Conservation (phyloP, 495 filamentous ascomycete genomes). For the Aspergillus cristatus region DNA sequence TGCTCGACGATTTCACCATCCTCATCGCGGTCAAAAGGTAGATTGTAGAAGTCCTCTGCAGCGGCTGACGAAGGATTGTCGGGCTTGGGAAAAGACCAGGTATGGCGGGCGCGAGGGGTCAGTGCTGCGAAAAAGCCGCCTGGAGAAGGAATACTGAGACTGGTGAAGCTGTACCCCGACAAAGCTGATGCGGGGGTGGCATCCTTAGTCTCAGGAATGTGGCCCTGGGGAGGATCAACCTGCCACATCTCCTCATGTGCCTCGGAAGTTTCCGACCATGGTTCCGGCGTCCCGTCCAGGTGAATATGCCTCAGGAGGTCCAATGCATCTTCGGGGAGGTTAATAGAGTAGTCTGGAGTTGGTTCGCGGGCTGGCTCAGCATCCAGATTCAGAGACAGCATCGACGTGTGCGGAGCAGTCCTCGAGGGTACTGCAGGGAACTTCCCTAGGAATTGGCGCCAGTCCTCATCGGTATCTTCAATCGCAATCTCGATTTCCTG, state of each 20-base stretch:
- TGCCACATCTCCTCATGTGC: slow-evolving; percentile 43
- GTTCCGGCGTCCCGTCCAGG: slow-evolving; percentile 39
- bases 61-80: slow-evolving; percentile 61
- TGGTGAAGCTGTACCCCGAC: slow-evolving; percentile 50
- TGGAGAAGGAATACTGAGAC: slow-evolving; percentile 77
- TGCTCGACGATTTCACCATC: slow-evolving; percentile 51
- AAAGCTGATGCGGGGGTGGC: slow-evolving; percentile 37
- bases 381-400: slow-evolving; percentile 9
- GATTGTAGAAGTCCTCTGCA: slow-evolving; percentile 75
- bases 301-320: slow-evolving; percentile 70
- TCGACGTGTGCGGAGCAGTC: slow-evolving; percentile 10
- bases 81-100: slow-evolving; percentile 52
- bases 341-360: slow-evolving; percentile 53
- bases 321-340: slow-evolving; percentile 67
- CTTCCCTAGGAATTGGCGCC: slow-evolving; percentile 28
- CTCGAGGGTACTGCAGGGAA: slow-evolving; percentile 25
- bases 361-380: slow-evolving; percentile 22
- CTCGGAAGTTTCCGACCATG: slow-evolving; percentile 37
- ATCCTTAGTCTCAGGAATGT: slow-evolving; percentile 29
- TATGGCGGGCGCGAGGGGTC: slow-evolving; percentile 58
- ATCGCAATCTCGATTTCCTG: slow-evolving; percentile 27
- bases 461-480: slow-evolving; percentile 27
- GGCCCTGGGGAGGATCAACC: slow-evolving; percentile 18
- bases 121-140: slow-evolving; percentile 86
- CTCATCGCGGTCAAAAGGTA: slow-evolving; percentile 53